Conservation (phyloP, 768 basidiomycete genomes). For the Panaeolus cyanescens region DNA sequence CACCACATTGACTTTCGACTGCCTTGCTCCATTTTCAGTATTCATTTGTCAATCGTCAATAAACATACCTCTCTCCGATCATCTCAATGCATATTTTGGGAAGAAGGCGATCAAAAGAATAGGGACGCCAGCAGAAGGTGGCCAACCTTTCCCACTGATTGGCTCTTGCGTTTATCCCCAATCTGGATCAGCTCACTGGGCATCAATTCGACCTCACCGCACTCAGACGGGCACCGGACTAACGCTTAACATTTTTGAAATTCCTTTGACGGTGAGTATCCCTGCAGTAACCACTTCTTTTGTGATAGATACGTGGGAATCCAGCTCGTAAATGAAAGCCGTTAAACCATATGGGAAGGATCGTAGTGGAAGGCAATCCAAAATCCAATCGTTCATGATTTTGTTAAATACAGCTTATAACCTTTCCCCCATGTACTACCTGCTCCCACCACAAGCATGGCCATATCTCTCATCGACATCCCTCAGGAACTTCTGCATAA, state of each 20-base stretch:
- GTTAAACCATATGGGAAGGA: constrained; percentile 17
- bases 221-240: constrained; percentile 4
- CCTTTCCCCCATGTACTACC: not conserved
- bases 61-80: not conserved
- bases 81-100: not conserved
- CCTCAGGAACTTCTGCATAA: constrained; percentile 37
- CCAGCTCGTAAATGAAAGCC: constrained; percentile 22
- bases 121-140: not conserved
- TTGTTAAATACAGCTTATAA: constrained; percentile 9
- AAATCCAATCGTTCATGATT: constrained; percentile 8
- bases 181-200: constrained; percentile 6
- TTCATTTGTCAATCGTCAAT: constrained; percentile 2
- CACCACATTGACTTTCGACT: not conserved
- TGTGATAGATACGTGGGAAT: constrained; percentile 18
- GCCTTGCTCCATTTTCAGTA: not conserved
- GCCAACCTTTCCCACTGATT: constrained; percentile 15
- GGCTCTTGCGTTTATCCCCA: constrained; percentile 18
- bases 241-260: constrained; percentile 7
- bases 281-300: constrained; percentile 12
- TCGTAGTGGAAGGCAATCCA: constrained; percentile 13
- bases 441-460: constrained; percentile 29
- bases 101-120: not conserved
- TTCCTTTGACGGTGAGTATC: constrained; percentile 13
- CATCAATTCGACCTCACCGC: constrained; percentile 12
- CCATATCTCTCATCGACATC: constrained; percentile 27